These are phyloP conservation scores for Aristolochia fimbriata DNA, from an alignment of 164 flowering plant genomes.

Conservation along the genomic window DNA sequence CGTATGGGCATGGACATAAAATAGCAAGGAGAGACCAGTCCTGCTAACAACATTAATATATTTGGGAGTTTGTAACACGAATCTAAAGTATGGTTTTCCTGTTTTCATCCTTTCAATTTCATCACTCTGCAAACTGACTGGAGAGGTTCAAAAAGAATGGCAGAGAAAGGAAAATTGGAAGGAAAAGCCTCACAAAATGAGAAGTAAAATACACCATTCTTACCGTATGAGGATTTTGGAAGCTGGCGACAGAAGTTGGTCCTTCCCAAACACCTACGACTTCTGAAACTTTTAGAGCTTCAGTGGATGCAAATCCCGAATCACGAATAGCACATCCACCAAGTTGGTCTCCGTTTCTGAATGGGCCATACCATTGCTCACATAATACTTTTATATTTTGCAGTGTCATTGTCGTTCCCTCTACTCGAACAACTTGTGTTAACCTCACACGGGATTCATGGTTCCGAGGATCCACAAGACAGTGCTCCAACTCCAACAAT, in stretches of 20 bases:
- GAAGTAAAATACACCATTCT: slow-evolving; percentile 9
- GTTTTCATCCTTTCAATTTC: not conserved
- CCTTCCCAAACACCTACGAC: slow-evolving; percentile 65
- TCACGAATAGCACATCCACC: slow-evolving; percentile 92
- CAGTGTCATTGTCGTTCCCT: slow-evolving; percentile 21
- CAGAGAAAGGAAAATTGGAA: too few relatives aligned
- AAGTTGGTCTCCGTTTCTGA: slow-evolving; percentile 80
- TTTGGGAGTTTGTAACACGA: too few relatives aligned
- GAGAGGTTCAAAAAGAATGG: slow-evolving; percentile 5
- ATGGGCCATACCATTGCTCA: slow-evolving; percentile 97
- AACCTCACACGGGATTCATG: slow-evolving; percentile 71
- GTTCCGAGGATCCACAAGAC: slow-evolving; percentile 69
- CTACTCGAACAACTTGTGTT: slow-evolving; percentile 43
- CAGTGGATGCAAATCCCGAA: slow-evolving; percentile 76
- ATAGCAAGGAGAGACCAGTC: too few relatives aligned
- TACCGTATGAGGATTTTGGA: slow-evolving; percentile 32
- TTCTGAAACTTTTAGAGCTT: slow-evolving; percentile 35
- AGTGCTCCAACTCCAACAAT: slow-evolving; percentile 66
- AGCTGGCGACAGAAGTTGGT: slow-evolving; percentile 28
- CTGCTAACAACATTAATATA: too few relatives aligned
- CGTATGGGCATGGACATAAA: too few relatives aligned
- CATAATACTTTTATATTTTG: slow-evolving; percentile 46
- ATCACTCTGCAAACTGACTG: not conserved
- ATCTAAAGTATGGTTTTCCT: too few relatives aligned
- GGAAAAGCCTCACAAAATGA: too few relatives aligned